Conservation (phyloP, 257 asterid genomes). For the Solanum piurae region DNA sequence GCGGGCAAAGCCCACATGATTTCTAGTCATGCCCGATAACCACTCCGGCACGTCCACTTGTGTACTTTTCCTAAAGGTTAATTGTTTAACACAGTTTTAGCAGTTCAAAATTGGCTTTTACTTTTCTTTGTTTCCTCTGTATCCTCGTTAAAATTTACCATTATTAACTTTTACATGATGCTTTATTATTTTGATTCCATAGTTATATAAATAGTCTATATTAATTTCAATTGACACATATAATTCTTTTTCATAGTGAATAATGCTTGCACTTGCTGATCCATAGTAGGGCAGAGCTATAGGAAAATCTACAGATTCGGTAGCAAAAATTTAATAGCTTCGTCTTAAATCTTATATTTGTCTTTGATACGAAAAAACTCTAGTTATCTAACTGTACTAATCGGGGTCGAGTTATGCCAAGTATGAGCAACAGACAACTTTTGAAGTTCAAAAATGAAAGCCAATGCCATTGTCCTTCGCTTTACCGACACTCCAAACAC, state of each 20-base stretch:
- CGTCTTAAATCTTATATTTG: no score
- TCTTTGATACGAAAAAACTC: neutral
- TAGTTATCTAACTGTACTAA: neutral
- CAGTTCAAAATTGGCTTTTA: neutral
- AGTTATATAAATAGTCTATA: no score
- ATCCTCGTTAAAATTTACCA: neutral
- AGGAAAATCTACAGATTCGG: neutral
- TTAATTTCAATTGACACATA: no score
- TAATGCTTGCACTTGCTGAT: neutral
- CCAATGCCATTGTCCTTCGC: neutral
- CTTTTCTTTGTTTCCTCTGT: neutral
- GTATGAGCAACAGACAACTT: neutral
- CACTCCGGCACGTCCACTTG: conserved; percentile 10
- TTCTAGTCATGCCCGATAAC: conserved; percentile 7
- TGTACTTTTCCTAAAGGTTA: fast-evolving
- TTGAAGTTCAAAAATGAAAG: neutral
- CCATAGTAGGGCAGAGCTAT: neutral
- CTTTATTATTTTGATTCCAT: neutral
- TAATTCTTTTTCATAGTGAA: neutral
- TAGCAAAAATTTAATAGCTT: no score
- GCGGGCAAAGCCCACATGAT: conserved; percentile 12
- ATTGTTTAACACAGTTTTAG: no score
- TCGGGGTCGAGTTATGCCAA: neutral
- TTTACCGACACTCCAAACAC: neutral
- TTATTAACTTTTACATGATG: neutral